Base-by-base conservation (phyloP, 768 basidiomycete species). In the Hydnum rufescens region DNA sequence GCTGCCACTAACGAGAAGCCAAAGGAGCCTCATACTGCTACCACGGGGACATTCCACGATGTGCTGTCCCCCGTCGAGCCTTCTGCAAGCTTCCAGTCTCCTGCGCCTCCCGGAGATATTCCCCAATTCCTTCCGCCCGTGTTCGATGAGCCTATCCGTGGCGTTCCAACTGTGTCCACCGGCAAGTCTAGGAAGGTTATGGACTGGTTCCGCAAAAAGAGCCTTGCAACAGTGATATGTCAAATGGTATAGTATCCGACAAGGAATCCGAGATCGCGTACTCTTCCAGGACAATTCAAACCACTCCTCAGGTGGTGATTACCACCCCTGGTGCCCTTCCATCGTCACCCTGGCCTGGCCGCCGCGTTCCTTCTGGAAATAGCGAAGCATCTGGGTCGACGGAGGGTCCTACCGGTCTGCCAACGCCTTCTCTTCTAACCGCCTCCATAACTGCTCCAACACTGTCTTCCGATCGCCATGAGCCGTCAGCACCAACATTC, bases 151-250 rank as follows among this genome's bases (percentile, higher is more conserved):
- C n/a, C n/a, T n/a, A n/a, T n/a, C n/a, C n/a, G n/a, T n/a, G n/a
- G n/a, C n/a, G n/a, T n/a, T n/a, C n/a, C n/a, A 29, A 73, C 74
- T 2, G 83, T 79, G 16, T 80, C 84, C 55, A 76, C 85, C n/a
- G 79, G 74, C 66, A 84, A 90, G 64, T 90, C 93, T 3, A 78
- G 79, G 64, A 88, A 82, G 62, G 95, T 99, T 51, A 97, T 97
- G 93, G 81, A 90, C 58, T 99, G 95, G 95, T 97, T 99, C 75
- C 72, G 70, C 36, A 61, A 67, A 30, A 68, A 68, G 56, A 66
- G 66, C 36, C 54, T 66, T 46, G 61, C 48, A 49, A 59, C 54
- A 57, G 50, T 46, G 55, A 32, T 39, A 22, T n/a, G n/a, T n/a
- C n/a, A n/a, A n/a, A n/a, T n/a, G n/a, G 8, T 39, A 8, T 8